Evolutionary conservation across 2,329 filamentous ascomycete species (phyloP).

Genomic region (Macrophomina phaseolina): DNA sequence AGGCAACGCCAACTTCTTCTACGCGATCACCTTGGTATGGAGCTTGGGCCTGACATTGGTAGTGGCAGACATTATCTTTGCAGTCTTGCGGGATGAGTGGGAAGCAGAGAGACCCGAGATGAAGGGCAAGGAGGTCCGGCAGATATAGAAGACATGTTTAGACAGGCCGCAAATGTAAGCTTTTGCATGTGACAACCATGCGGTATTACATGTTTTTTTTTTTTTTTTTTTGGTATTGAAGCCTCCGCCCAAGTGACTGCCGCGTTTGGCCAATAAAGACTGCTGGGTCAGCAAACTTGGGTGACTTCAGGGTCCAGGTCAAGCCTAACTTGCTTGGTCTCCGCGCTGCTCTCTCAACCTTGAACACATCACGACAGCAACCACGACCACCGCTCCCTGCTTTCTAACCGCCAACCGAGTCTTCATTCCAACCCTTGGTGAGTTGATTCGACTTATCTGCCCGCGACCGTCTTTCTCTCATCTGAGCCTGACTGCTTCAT

Average conservation of each 20-base stretch:
- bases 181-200: neutral
- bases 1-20: constrained; percentile 99
- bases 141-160: constrained; percentile 65
- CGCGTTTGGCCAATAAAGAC: neutral
- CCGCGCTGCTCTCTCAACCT: neutral
- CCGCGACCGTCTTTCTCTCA: too few relatives aligned
- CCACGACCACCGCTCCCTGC: neutral
- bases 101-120: constrained; percentile 90
- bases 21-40: constrained; percentile 99
- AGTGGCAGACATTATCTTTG: constrained; percentile 86
- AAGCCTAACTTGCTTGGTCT: neutral
- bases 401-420: neutral
- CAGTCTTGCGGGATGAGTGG: constrained; percentile 89
- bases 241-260: neutral
- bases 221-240: neutral
- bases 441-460: neutral
- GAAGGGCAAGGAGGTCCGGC: constrained; percentile 83
- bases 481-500: too few relatives aligned
- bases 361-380: neutral
- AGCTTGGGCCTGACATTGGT: constrained; percentile 86
- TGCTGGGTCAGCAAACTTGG: neutral
- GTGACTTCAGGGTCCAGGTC: constrained; percentile 12
- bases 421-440: neutral
- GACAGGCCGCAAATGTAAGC: neutral
- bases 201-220: neutral